Base-by-base conservation (phyloP, 2,329 filamentous ascomycete genomes). In the Sporothrix schenckii region DNA sequence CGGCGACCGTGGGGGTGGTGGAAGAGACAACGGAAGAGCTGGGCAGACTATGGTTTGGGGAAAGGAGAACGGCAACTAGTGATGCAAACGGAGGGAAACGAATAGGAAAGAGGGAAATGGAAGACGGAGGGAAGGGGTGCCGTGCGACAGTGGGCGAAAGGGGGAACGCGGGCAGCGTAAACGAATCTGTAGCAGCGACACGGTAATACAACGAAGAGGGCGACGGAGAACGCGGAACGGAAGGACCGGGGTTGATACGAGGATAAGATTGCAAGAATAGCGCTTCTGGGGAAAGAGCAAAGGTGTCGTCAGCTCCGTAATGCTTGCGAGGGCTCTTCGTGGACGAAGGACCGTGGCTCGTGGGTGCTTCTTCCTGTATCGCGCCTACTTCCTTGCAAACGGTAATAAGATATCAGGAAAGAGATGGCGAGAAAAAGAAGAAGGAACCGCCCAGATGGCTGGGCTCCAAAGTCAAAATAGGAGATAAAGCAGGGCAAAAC, bases 161-260 rank as follows among this genome's bases (percentile, higher is more conserved):
- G n/a, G 30, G 49, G 27, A 19, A 44, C 41, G 11, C n/a, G 24
- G 16, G 53, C 44, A 60, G 52, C 16, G n/a, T 19, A 53, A 56
- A 50, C 21, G 49, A 10, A 39, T 30, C 53, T 21, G 41, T 19
- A 52, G 49, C 47, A 44, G 58, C 58, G 39, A 63, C 58, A 63
- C 58, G 39, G 58, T 63, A 63, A 39, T 44, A 63, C 34, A 50
- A 56, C 27, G 47, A 47, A 70, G 24, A 53, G 68, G 34, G 47
- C 65, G 24, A 68, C 63, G 69, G 69, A 68, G 69, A n/a, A 13
- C 9, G 39, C 56, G 69, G 69, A 65, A 71, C 70, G 70, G 70
- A 71, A 69, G 14, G 50, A 54, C 56, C 66, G 66, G 58, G 66
- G 66, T n/a, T 27, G 21, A 49, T 34, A 63, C 19, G 65, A 41